These are phyloP conservation scores for Lanmaoa pseudosensibilis DNA, from an alignment of 768 basidiomycete species.

Conservation along the genomic window DNA sequence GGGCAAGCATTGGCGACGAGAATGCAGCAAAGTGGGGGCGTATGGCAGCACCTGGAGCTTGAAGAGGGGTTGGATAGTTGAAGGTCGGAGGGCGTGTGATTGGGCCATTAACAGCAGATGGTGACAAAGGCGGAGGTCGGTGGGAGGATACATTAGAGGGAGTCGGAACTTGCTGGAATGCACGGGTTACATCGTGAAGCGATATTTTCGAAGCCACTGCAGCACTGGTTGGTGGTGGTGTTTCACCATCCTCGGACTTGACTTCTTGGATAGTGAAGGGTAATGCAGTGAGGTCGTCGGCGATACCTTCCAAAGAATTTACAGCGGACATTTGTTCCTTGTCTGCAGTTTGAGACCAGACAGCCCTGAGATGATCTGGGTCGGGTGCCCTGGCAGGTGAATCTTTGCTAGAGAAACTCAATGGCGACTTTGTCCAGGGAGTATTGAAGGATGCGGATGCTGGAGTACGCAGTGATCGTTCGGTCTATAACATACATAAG, in stretches of 20 bases:
- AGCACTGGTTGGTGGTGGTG: slow-evolving; percentile 64
- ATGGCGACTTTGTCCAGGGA: slow-evolving; percentile 54
- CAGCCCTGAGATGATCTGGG: slow-evolving; percentile 81
- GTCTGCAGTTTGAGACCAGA: slow-evolving; percentile 79
- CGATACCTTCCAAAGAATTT: slow-evolving; percentile 83
- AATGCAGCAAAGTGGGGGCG: slow-evolving; percentile 61
- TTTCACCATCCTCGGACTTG: slow-evolving; percentile 83
- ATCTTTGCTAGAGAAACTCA: slow-evolving; percentile 63
- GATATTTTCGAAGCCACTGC: slow-evolving; percentile 71
- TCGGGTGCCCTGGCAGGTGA: slow-evolving; percentile 68
- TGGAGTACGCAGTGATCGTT: slow-evolving; percentile 48
- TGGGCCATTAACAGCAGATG: slow-evolving; percentile 41
- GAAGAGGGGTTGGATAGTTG: slow-evolving; percentile 39
- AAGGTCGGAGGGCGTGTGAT: slow-evolving; percentile 30
- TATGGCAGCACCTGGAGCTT: slow-evolving; percentile 45
- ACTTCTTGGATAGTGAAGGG: slow-evolving; percentile 84
- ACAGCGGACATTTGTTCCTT: slow-evolving; percentile 64
- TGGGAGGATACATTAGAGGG: slow-evolving; percentile 49
- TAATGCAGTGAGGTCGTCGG: slow-evolving; percentile 76
- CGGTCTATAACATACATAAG: slow-evolving; percentile 35
- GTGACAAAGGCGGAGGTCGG: slow-evolving; percentile 50
- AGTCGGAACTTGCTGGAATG: slow-evolving; percentile 83
- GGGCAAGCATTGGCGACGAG: slow-evolving; percentile 69
- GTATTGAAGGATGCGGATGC: slow-evolving; percentile 37
- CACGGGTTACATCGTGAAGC: slow-evolving; percentile 77